These are phyloP conservation scores for Rubia tinctorum DNA, from an alignment of 305 asterid genomes.

Conservation along the genomic window DNA sequence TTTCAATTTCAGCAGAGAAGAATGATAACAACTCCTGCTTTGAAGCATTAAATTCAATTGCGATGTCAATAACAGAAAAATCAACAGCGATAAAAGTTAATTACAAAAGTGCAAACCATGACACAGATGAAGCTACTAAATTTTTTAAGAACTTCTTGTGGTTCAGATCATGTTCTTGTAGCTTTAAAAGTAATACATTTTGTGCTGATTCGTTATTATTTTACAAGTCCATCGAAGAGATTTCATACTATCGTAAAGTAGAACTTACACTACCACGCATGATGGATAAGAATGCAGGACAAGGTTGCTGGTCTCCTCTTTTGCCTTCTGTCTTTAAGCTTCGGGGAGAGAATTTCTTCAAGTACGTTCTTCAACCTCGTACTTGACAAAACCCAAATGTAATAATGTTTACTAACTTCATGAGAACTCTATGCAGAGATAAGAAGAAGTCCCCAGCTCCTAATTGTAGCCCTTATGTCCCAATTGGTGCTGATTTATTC, in stretches of 20 bases:
- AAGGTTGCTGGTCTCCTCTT: constrained; percentile 61
- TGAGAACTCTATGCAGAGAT: constrained; percentile 48
- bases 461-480: constrained; percentile 58
- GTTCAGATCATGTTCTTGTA: neutral
- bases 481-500: constrained; percentile 72
- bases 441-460: constrained; percentile 70
- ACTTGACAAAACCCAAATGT: neutral
- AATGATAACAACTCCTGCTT: constrained; percentile 7
- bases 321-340: constrained; percentile 77
- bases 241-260: constrained; percentile 45
- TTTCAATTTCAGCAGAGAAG: constrained; percentile 20
- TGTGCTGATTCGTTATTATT: neutral
- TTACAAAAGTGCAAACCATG: constrained; percentile 23
- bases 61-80: constrained; percentile 27
- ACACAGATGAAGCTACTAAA: constrained; percentile 26
- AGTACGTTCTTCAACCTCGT: constrained; percentile 36
- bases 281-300: constrained; percentile 38
- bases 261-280: constrained; percentile 49
- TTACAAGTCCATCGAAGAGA: constrained; percentile 45
- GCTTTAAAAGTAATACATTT: neutral
- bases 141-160: constrained; percentile 32
- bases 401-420: neutral
- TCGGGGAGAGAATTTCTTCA: constrained; percentile 73
- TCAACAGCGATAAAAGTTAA: constrained; percentile 27
- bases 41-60: constrained; percentile 18